Evolutionary conservation across 2,329 filamentous ascomycete genomes (phyloP).

Genomic region (Cercospora citrullina): DNA sequence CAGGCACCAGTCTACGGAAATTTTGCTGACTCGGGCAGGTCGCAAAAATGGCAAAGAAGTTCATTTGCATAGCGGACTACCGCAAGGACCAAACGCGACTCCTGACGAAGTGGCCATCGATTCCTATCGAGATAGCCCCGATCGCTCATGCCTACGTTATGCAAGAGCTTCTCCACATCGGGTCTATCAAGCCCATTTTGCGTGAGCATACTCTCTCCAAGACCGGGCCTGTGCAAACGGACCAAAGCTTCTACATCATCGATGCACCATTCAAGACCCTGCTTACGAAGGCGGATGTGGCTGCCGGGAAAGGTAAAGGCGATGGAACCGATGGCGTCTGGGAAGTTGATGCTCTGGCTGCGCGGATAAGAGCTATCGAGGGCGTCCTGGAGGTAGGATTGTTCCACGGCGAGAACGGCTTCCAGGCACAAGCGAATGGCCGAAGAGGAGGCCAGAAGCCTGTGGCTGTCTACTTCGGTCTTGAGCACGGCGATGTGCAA

Average conservation of each 20-base stretch:
- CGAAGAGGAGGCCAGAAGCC: conserved; percentile 80
- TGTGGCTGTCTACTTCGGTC: conserved; percentile 91
- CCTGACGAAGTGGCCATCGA: conserved; percentile 72
- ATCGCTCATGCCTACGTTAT: conserved; percentile 78
- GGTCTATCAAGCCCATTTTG: conserved; percentile 68
- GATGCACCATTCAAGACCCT: conserved; percentile 83
- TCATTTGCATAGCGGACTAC: conserved; percentile 62
- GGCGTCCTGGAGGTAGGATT: conserved; percentile 91
- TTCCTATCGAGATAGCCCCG: conserved; percentile 92
- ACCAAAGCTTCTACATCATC: conserved; percentile 85
- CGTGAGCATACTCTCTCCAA: conserved; percentile 73
- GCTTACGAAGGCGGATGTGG: conserved; percentile 61
- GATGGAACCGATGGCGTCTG: conserved; percentile 61
- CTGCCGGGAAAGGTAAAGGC: conserved; percentile 38
- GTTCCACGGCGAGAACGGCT: conserved; percentile 79
- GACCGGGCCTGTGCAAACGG: conserved; percentile 79
- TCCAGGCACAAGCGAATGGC: conserved; percentile 60
- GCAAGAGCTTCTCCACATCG: conserved; percentile 68
- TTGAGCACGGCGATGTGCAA: conserved; percentile 60
- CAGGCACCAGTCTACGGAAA: conserved; percentile 67
- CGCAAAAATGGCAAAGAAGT: conserved; percentile 30
- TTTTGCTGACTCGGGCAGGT: conserved; percentile 4
- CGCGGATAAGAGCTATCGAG: conserved; percentile 73
- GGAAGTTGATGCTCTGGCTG: conserved; percentile 75
- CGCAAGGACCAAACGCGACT: conserved; percentile 82